Conservation (phyloP, 345 rosid species). For the Diplotaxis tenuifolia region DNA sequence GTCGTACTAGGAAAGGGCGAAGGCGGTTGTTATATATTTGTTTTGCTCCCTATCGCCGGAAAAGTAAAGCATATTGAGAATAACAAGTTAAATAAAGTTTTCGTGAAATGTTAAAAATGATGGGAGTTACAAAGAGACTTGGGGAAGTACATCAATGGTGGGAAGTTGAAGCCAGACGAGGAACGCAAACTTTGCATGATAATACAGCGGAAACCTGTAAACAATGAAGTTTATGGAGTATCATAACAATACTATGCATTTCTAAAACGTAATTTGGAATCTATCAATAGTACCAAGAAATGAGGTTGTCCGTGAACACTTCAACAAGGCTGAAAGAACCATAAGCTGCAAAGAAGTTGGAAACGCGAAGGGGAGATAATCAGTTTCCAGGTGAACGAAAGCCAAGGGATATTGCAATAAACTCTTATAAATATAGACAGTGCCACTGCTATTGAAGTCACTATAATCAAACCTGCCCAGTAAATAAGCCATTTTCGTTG, state of each 20-base stretch:
- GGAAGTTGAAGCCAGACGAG: conserved; percentile 52
- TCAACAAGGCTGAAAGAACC: conserved; percentile 84
- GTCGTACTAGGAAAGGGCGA: conserved; percentile 59
- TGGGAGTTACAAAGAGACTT: conserved; percentile 2
- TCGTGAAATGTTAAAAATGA: neutral
- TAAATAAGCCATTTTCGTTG: conserved; percentile 81
- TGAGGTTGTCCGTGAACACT: conserved; percentile 64
- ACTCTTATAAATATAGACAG: neutral
- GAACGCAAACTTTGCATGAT: conserved; percentile 69
- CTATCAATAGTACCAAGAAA: conserved; percentile 47
- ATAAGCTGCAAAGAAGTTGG: conserved; percentile 58
- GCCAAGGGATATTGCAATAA: neutral
- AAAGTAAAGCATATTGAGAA: neutral
- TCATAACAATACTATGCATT: neutral
- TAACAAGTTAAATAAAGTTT: neutral
- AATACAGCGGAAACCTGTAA: conserved; percentile 62
- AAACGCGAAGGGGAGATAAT: neutral
- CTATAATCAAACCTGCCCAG: conserved; percentile 68
- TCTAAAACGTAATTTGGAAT: neutral
- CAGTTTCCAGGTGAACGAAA: neutral
- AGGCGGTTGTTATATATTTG: conserved; percentile 52
- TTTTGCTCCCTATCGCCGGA: conserved; percentile 50
- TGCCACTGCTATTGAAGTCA: neutral
- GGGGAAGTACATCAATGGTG: conserved; percentile 29
- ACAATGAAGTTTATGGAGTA: neutral